phyloP scores from a whole-genome alignment of 2,329 filamentous ascomycete genomes.

The Cryphonectria nitschkei region DNA sequence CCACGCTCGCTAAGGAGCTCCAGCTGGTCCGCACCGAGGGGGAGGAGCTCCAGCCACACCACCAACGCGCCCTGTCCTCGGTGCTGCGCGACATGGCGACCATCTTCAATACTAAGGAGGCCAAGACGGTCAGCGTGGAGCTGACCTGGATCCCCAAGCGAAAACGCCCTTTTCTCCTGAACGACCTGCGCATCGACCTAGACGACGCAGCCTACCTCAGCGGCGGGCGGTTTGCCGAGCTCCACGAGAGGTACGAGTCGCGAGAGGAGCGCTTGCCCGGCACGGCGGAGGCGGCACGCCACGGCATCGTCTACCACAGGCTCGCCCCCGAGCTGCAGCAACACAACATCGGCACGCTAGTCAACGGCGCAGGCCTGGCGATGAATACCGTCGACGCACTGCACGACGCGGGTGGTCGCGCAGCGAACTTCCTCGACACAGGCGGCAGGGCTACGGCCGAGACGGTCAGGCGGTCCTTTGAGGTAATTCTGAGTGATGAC shows the following conservation, averaged over 20 bases:
- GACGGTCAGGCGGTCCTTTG: slow-evolving; percentile 78
- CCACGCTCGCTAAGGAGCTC: slow-evolving; percentile 51
- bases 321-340: slow-evolving; percentile 49
- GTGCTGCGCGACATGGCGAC: slow-evolving; percentile 59
- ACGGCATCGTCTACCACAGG: slow-evolving; percentile 81
- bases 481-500: slow-evolving; percentile 71
- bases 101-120: slow-evolving; percentile 52
- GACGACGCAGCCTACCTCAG: slow-evolving; percentile 49
- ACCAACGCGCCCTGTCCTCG: slow-evolving; percentile 41
- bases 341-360: slow-evolving; percentile 75
- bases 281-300: slow-evolving; percentile 49
- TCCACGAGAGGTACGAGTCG: slow-evolving; percentile 45
- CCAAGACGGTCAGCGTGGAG: slow-evolving; percentile 49
- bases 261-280: slow-evolving; percentile 37
- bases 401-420: slow-evolving; percentile 65
- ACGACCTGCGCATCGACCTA: slow-evolving; percentile 40
- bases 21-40: slow-evolving; percentile 39
- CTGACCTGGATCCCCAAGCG: slow-evolving; percentile 32
- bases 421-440: slow-evolving; percentile 86
- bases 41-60: not conserved
- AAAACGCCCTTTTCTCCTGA: not conserved
- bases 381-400: slow-evolving; percentile 92
- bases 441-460: slow-evolving; percentile 85
- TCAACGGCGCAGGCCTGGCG: slow-evolving; percentile 86
- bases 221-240: slow-evolving; percentile 42